Base-by-base conservation (phyloP, 2,329 filamentous ascomycete genomes). In the Periconia macrospinosa region DNA sequence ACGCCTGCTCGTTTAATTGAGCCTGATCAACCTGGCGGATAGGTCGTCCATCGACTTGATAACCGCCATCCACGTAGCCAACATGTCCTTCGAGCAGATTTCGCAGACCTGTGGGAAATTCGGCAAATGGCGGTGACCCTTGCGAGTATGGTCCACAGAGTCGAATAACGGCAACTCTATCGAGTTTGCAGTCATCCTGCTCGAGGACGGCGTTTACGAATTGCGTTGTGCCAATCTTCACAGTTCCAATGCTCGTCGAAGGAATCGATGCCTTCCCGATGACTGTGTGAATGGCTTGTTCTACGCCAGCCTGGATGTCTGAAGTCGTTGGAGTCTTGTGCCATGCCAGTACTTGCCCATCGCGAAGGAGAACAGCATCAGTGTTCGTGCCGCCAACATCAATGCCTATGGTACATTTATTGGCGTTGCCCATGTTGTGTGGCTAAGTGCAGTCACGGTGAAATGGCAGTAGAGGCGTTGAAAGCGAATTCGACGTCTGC, bases 181-280 rank as follows among this genome's bases (percentile, higher is more conserved):
- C 75, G 2, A 85, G 67, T 1, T 80, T 76, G 1, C 74, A 63
- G 8, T 72, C 72, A 55, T 85, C 82, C 42, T 78, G 73, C 63
- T 85, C 81, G 1, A 85, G 74, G 2, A 85, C 79, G 9, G 82
- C 82, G 55, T 85, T 86, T 60, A 85, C 76, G 59, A 85, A 85
- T 54, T 85, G 82, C 0, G 83, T 85, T 1, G 79, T 82, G 9
- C 59, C 59, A 30, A 61, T 58, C 2, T 55, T 58, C 14, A 60
- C 59, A 45, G 35, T 30, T 46, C 6, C 40, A 47, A 14, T 51
- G 30, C 30, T 45, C 1, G 50, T 49, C 14, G 27, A n/a, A 37
- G 30, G 19, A 40, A 47, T 40, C 7, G 62, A 53, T 7, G 75
- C 71, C 37, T 71, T 56, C 5, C 67, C 57, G 14, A 78, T 61